Conservation (phyloP, 768 basidiomycete genomes). For the Scleroderma bovista region DNA sequence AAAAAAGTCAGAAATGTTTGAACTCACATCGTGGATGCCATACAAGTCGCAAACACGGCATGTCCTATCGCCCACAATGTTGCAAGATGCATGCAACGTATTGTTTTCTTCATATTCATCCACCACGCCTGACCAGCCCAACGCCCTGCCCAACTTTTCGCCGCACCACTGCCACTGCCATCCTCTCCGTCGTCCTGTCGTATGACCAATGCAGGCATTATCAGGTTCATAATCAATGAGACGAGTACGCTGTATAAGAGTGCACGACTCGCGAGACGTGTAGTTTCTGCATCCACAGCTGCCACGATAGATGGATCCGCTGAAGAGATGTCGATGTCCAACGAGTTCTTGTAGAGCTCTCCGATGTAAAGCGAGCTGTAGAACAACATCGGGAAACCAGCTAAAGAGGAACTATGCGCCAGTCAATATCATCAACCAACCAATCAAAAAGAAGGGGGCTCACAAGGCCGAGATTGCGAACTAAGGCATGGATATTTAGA, state of each 20-base stretch:
- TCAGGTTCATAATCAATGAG: conserved; percentile 58
- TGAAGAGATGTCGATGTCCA: conserved; percentile 9
- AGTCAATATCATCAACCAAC: neutral
- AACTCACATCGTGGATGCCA: neutral
- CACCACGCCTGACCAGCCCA: too few relatives aligned
- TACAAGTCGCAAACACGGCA: neutral
- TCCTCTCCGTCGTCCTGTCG: conserved; percentile 8
- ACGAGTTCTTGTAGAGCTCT: conserved; percentile 64
- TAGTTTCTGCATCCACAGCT: conserved; percentile 58
- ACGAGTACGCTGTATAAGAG: conserved; percentile 74
- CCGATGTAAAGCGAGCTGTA: conserved; percentile 85
- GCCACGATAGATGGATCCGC: conserved; percentile 26
- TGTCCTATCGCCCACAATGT: neutral
- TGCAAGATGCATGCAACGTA: neutral
- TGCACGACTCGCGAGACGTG: conserved; percentile 77
- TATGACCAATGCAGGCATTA: conserved; percentile 61
- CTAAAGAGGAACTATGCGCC: conserved; percentile 62
- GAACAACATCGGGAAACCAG: conserved; percentile 90
- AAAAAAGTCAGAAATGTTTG: neutral
- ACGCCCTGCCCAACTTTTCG: neutral
- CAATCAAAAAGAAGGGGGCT: too few relatives aligned
- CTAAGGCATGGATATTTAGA: too few relatives aligned
- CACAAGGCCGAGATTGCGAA: too few relatives aligned
- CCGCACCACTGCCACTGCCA: neutral
- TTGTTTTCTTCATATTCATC: too few relatives aligned